Evolutionary conservation across 352 stramenopile species (phyloP), one percentile per base, ranked within the genome.

Genomic region (Globisporangium nunn): DNA sequence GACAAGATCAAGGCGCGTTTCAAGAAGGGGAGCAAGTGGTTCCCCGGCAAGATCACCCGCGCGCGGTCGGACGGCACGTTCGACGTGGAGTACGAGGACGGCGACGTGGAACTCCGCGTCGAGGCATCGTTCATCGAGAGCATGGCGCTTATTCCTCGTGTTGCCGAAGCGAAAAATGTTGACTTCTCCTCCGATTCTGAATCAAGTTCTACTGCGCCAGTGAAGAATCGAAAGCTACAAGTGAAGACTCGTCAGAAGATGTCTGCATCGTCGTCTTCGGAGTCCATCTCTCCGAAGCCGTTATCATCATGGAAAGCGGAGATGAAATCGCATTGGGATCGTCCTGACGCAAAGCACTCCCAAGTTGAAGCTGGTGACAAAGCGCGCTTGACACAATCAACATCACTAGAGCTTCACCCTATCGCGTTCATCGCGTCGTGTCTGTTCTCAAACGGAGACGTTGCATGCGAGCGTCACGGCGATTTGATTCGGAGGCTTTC

Each of bases 21-120:
- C 66, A 96, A 92, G 18, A 71, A 73, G 14, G 87, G 90, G 1
- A 75, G 66, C 8, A 73, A 74, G 12, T 72, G 72, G 39, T 95
- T 84, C 52, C 31, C 64, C 8, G 85, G 83, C 2, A 81, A 78
- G 63, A 83, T 95, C 48, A 58, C 50, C 0, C 66, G 81, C 10
- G 74, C 75, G 23, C 67, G 80, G 28, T 68, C 68, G 2, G 79
- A 95, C 59, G 83, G 75, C 0, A 85, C 74, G 0, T 87, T 76
- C 52, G 81, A 91, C 56, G 64, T 89, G 50, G 62, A 77, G 28
- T 89, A 88, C 52, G 65, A 84, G 3, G 81, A 88, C 28, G 76
- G 76, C 8, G 76, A 88, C 50, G 66, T 71, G 6, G 72, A 78
- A 12, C 64, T 67, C 41, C 61, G 65, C 3, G 72, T 82, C 6